Conservation (phyloP, 2,329 filamentous ascomycete genomes). For the Phialophora chinensis region DNA sequence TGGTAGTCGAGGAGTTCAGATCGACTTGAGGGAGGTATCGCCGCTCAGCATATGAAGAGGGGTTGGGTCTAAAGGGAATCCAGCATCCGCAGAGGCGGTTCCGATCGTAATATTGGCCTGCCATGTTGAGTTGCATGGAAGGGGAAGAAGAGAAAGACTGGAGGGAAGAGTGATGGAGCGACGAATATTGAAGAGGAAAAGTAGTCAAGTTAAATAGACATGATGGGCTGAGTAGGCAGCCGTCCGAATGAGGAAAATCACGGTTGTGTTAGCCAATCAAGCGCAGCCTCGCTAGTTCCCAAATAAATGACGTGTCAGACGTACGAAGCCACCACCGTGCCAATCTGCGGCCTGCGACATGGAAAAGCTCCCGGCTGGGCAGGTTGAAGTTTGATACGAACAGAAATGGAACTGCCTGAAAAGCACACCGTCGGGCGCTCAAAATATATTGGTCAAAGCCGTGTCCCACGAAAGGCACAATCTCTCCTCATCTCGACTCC, state of each 20-base stretch:
- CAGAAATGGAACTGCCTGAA: not conserved
- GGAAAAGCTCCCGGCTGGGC: not conserved
- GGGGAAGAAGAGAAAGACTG: no score
- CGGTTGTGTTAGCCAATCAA: not conserved
- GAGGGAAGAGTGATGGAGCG: not conserved
- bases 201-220: not conserved
- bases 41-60: constrained; percentile 37
- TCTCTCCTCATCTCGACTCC: not conserved
- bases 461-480: not conserved
- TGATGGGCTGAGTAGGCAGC: not conserved
- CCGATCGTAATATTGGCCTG: not conserved
- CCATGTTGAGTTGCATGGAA: not conserved
- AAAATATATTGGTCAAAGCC: not conserved
- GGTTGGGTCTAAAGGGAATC: constrained; percentile 7
- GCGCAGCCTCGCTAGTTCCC: not conserved
- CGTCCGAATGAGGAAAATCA: not conserved
- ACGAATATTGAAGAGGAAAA: not conserved
- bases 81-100: constrained; percentile 32
- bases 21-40: constrained; percentile 65
- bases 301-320: not conserved
- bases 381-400: not conserved
- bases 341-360: not conserved
- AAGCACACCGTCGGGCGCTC: not conserved
- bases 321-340: no score
- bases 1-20: constrained; percentile 64